These are phyloP conservation scores for Penicillium daleae DNA, from an alignment of 495 filamentous ascomycete genomes.

Conservation along the genomic window DNA sequence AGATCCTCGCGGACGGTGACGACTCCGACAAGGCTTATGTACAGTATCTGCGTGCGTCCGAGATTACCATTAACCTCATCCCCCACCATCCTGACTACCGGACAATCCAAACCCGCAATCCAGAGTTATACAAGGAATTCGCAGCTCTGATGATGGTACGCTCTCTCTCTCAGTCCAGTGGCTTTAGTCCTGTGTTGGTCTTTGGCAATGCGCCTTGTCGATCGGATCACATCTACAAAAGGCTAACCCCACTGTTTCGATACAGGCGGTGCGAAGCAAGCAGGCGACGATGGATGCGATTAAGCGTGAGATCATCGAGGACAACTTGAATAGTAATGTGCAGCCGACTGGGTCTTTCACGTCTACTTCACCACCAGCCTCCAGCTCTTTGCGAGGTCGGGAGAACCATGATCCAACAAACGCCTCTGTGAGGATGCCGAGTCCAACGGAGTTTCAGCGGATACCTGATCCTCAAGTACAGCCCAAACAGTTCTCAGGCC, in stretches of 20 bases:
- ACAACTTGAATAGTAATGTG: conserved; percentile 42
- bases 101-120: conserved; percentile 33
- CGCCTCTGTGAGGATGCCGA: conserved; percentile 45
- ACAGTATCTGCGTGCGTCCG: conserved; percentile 79
- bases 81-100: conserved; percentile 71
- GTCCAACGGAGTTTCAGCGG: conserved; percentile 45
- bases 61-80: conserved; percentile 74
- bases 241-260: conserved; percentile 14
- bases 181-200: neutral
- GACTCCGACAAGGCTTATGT: conserved; percentile 66
- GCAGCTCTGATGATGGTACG: conserved; percentile 47
- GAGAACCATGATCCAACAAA: conserved; percentile 26
- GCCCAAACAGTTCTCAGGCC: conserved; percentile 30
- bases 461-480: conserved; percentile 25
- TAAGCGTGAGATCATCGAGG: conserved; percentile 50
- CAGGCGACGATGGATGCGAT: conserved; percentile 50
- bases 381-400: conserved; percentile 27
- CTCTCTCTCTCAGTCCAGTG: neutral
- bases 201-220: neutral
- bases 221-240: neutral
- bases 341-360: conserved; percentile 30
- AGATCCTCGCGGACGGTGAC: conserved; percentile 48
- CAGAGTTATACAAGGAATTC: conserved; percentile 48
- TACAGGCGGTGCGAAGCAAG: conserved; percentile 50
- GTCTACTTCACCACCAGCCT: conserved; percentile 14